Conservation (phyloP, 495 filamentous ascomycete genomes). For the Penicillium canariense region DNA sequence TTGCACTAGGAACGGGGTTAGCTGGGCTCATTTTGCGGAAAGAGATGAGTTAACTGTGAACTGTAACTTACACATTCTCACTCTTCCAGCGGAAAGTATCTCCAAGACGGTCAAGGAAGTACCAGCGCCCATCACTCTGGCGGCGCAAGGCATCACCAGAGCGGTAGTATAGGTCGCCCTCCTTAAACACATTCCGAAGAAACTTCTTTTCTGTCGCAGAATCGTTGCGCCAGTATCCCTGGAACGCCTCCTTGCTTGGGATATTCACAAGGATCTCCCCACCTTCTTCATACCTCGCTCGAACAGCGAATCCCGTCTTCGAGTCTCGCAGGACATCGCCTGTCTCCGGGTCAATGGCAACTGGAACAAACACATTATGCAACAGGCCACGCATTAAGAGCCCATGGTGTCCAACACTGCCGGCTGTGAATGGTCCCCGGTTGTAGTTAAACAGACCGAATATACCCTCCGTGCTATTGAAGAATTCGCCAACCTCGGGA, state of each 20-base stretch:
- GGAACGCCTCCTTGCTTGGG: slow-evolving; percentile 57
- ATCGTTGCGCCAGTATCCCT: slow-evolving; percentile 68
- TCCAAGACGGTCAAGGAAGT: slow-evolving; percentile 72
- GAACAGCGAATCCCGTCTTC: slow-evolving; percentile 63
- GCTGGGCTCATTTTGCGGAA: neutral
- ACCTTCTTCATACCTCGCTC: slow-evolving; percentile 62
- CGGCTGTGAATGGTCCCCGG: slow-evolving; percentile 56
- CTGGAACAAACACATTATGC: slow-evolving; percentile 58
- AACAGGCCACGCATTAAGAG: slow-evolving; percentile 49
- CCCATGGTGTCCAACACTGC: slow-evolving; percentile 72
- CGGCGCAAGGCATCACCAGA: slow-evolving; percentile 70
- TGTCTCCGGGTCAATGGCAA: slow-evolving; percentile 65
- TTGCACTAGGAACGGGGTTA: slow-evolving; percentile 36
- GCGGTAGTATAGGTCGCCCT: slow-evolving; percentile 74
- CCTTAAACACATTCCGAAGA: slow-evolving; percentile 65
- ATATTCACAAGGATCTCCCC: slow-evolving; percentile 75
- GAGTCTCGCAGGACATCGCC: slow-evolving; percentile 62
- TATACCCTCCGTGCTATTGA: slow-evolving; percentile 65
- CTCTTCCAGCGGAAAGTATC: slow-evolving; percentile 85
- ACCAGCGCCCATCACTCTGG: slow-evolving; percentile 69
- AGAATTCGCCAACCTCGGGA: slow-evolving; percentile 59
- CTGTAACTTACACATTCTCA: slow-evolving; percentile 64
- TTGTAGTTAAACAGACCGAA: slow-evolving; percentile 58
- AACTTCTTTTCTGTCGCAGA: slow-evolving; percentile 69
- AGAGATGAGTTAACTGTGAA: neutral